Evolutionary conservation across 2,329 filamentous ascomycete genomes (phyloP), one percentile per base, ranked within the genome.

Genomic region (Pseudogymnoascus sp.): DNA sequence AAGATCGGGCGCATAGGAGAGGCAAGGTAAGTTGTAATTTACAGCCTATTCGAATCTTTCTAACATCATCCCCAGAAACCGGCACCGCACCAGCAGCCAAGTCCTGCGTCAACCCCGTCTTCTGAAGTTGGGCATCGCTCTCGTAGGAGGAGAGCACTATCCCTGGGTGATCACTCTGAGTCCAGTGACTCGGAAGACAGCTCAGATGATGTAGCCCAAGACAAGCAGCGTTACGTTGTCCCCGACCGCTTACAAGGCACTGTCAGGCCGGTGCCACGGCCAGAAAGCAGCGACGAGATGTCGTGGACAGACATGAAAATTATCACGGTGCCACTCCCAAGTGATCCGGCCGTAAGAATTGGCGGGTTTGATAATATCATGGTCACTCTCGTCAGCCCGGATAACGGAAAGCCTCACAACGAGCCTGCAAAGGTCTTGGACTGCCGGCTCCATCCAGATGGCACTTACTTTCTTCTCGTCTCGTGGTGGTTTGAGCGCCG

Each of bases 401-500:
- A 54, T 18, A 54, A 54, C 11, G 47, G 47, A 32, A 54, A 54
- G 6, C 47, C 47, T 18, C 47, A 54, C 32, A 54, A 54, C 28
- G 47, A 54, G 28, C 47, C 47, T 5, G 47, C 47, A 1, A 54
- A 54, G n/a, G 47, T 54, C n/a, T 54, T 54, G 47, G 47, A 54
- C 28, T 54, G 47, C 47, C 47, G 47, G 3, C 25, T 54, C 14
- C 47, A 54, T 32, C 47, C 47, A 2, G 47, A 54, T 1, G 47
- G 47, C 9, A 54, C 47, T 2, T 54, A 54, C 28, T 54, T 54
- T 20, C 28, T 54, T 18, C 47, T 54, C 9, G 47, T 54, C n/a
- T 54, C 47, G 16, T 54, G 47, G 47, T 54, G 47, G 47, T 54
- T 54, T 3, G 47, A 54, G 47, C 47, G 47, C 28, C 47, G 47